phyloP scores from a whole-genome alignment of 441 rosid species.

The Pelargonium cotyledonis region DNA sequence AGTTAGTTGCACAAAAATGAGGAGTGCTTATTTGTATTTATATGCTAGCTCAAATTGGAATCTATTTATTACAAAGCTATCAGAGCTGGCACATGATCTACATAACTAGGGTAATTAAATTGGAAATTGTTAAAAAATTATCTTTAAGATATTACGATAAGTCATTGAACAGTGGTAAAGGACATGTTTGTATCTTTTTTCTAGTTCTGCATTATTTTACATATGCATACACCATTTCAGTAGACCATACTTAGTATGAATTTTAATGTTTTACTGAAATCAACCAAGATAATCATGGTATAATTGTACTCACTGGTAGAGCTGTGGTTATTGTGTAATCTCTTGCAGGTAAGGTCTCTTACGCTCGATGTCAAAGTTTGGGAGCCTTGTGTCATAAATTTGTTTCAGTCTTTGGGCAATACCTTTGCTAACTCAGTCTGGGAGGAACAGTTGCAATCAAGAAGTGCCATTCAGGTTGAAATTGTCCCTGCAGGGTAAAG shows the following conservation, averaged over 20 bases:
- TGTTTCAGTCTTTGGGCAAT: slow-evolving; percentile 97
- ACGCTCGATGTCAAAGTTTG: slow-evolving; percentile 97
- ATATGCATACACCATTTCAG: neutral
- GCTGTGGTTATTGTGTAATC: slow-evolving; percentile 14
- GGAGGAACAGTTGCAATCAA: slow-evolving; percentile 92
- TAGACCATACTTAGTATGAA: neutral
- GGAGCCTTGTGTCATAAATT: slow-evolving; percentile 93
- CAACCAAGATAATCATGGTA: too few relatives aligned
- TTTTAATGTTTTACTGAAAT: neutral
- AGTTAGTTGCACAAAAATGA: neutral
- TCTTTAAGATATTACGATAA: neutral
- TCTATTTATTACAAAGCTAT: neutral
- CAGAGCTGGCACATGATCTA: too few relatives aligned
- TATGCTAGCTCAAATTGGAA: neutral
- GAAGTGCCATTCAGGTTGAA: slow-evolving; percentile 68
- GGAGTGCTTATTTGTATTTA: neutral
- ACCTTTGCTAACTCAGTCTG: slow-evolving; percentile 90
- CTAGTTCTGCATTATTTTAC: neutral
- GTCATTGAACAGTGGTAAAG: neutral
- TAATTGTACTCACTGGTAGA: slow-evolving; percentile 7
- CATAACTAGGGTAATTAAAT: too few relatives aligned
- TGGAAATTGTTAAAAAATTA: too few relatives aligned
- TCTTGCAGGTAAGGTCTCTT: slow-evolving; percentile 87
- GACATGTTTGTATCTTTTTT: neutral
- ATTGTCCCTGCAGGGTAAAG: slow-evolving; percentile 59